These are phyloP conservation scores for Saccharomycopsis sp. DNA, from an alignment of 805 yeast species.

Conservation along the genomic window DNA sequence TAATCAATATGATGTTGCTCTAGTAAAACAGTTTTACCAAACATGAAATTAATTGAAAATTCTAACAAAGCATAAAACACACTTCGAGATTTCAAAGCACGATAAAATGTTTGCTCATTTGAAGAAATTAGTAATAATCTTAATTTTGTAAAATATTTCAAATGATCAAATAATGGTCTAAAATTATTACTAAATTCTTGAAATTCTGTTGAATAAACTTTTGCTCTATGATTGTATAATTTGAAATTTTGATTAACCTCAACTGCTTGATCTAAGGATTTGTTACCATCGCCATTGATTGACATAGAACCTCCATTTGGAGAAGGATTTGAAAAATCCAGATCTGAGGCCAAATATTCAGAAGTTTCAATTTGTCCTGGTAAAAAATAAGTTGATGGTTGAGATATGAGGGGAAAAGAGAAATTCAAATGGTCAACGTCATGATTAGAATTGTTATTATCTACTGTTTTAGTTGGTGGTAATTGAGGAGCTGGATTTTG, in stretches of 20 bases:
- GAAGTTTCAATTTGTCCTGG: background rate
- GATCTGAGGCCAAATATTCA: background rate
- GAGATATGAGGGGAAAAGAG: background rate
- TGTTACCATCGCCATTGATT: background rate
- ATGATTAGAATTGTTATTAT: background rate
- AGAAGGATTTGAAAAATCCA: background rate
- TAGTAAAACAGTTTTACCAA: background rate
- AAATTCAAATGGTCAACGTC: background rate
- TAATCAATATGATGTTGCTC: background rate
- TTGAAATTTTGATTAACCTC: background rate
- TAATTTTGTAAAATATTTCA: conserved; percentile 1
- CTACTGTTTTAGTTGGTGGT: no score
- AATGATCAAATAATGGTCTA: conserved; percentile 5
- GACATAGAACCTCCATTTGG: background rate
- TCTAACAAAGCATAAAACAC: conserved; percentile 2
- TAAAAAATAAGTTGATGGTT: no score
- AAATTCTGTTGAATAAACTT: no score
- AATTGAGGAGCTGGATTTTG: no score
- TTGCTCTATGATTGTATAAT: background rate
- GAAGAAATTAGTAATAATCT: background rate
- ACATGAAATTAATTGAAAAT: background rate
- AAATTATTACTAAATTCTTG: background rate
- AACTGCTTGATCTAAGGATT: background rate
- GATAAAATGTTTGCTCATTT: background rate
- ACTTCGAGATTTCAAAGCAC: background rate